phyloP scores from a whole-genome alignment of 1,139 yeast genomes.

The Candida labiduridarum region DNA sequence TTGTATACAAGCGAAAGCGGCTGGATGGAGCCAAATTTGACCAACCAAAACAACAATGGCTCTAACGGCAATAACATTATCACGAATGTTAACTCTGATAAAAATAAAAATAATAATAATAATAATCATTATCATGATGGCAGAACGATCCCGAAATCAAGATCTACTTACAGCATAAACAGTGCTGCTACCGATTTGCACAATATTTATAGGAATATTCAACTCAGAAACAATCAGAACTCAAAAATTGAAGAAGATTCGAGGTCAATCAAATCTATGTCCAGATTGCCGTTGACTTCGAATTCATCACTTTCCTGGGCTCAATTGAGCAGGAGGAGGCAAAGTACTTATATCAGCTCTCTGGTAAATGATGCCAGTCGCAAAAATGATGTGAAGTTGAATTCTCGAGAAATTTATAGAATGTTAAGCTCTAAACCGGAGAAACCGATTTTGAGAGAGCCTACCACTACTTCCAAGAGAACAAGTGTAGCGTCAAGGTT shows the following conservation, averaged over 20 bases:
- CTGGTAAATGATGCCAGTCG: not conserved
- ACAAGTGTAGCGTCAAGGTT: constrained; percentile 27
- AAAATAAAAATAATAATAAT: not conserved
- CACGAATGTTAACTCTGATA: not conserved
- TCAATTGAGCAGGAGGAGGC: constrained; percentile 11
- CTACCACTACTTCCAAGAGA: constrained; percentile 1
- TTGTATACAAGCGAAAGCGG: constrained; percentile 42
- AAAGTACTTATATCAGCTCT: constrained; percentile 6
- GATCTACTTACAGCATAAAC: constrained; percentile 33
- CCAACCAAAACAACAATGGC: constrained; percentile 5
- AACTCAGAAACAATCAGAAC: constrained; percentile 1
- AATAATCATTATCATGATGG: not conserved
- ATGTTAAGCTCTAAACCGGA: constrained; percentile 21
- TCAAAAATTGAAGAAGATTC: constrained; percentile 18
- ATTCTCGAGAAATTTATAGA: constrained; percentile 27
- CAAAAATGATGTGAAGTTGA: constrained; percentile 17
- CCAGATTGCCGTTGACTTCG: constrained; percentile 20
- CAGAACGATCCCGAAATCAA: constrained; percentile 22
- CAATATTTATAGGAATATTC: constrained; percentile 3
- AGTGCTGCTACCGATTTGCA: constrained; percentile 14
- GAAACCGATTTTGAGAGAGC: constrained; percentile 6
- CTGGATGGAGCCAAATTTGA: constrained; percentile 46
- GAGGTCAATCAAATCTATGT: constrained; percentile 19
- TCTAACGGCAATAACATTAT: not conserved
- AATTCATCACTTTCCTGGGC: constrained; percentile 13